Evolutionary conservation across 1,284 basidiomycete genomes (phyloP), one percentile per base, ranked within the genome.

Genomic region (Takashimella koratensis): DNA sequence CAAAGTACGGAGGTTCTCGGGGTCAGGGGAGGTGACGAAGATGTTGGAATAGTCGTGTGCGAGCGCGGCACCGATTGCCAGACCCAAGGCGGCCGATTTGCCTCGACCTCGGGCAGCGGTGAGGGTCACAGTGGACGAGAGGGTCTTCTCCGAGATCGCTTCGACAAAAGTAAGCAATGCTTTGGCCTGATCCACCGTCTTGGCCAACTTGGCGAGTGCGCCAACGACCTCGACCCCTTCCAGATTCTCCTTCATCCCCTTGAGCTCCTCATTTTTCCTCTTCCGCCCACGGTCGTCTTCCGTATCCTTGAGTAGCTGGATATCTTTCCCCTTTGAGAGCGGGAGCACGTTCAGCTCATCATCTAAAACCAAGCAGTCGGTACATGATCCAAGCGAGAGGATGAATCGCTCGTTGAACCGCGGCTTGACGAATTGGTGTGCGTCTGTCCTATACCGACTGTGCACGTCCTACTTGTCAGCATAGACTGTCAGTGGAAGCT

Each of bases 401-500:
- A 98, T 91, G 78, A 98, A 99, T 10, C 96, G 87, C 73, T 99
- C 96, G 78, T 99, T 98, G 81, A 99, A 99, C 45, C 96, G 85
- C 1, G 94, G 91, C 43, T 90, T 83, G 16, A 98, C 90, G 19
- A 87, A 84, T 66, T 92, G 87, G 63, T 94, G 89, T 2, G 92
- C 87, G 23, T 89, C 87, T 1, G 93, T 96, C 26, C 94, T 83
- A 73, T 97, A 98, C 43, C 93, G 85, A 4, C 88, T 79, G 75
- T 98, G 95, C 2, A 97, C 93, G 66, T 98, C 94, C 90, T 94
- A 61, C 3, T 30, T 30, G 53, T 55, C 3, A 59, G 53, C 44
- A 27, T 23, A 12, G 42, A 25, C 16, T 24, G 45, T 5, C 24
- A 16, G 6, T 1, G 16, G 45, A 36, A 41, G n/a, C 84, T 59